Evolutionary conservation across 1,284 basidiomycete genomes (phyloP), one percentile per base, ranked within the genome.

Genomic region (Malassezia sympodialis): DNA sequence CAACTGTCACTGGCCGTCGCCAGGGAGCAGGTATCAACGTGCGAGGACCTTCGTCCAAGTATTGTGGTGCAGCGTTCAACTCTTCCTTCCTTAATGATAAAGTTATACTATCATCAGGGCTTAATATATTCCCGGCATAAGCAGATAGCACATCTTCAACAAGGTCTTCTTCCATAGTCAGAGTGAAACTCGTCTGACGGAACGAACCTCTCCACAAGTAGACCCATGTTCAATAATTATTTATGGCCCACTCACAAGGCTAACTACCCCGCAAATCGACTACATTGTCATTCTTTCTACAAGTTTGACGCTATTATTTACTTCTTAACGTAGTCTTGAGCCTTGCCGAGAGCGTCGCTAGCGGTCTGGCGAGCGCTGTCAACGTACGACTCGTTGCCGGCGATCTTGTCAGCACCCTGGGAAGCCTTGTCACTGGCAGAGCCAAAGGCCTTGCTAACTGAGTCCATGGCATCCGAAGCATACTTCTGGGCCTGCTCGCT

Each of bases 401-500:
- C 40, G 11, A 45, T 45, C 43, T 57, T 41, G 24, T 46, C 31
- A 26, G 49, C 23, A 27, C 49, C 49, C 15, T 51, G 28, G 23
- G 47, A n/a, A 26, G 40, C 49, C 31, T 37, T 52, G 43, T 45
- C 55, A 17, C 55, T 23, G n/a, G 30, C 49, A 28, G 37, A n/a
- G 30, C 51, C n/a, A 19, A 52, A 37, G n/a, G 35, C n/a, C 12
- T 34, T 41, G 49, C 50, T 57, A 5, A 50, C 50, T n/a, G 34
- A 48, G 44, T 51, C 17, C 10, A 52, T 8, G 10, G 55, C 50
- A 17, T 57, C 47, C 24, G 43, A 42, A 27, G 54, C 54, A 28
- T 56, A 51, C 42, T 56, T 24, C 37, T 50, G 54, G 15, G 54
- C 54, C 28, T 50, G 27, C 27, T 56, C 49, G 28, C 32, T 24